Base-by-base conservation (phyloP, 495 filamentous ascomycete genomes). In the Letharia columbiana region DNA sequence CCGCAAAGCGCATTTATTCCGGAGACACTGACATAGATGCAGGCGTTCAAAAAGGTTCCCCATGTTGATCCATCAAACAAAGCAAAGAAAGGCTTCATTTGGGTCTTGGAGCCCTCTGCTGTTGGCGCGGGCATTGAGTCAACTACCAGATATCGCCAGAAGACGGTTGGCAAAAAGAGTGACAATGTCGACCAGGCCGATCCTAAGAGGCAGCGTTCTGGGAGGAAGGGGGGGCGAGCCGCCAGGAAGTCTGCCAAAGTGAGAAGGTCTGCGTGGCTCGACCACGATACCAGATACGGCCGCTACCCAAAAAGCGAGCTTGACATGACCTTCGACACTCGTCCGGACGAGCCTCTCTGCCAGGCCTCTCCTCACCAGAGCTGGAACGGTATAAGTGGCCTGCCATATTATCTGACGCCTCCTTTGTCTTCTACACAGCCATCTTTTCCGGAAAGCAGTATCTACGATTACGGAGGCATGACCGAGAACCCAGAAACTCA, bases 111-210 rank as follows among this genome's bases (percentile, higher is more conserved):
- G 33, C 74, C 81, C 10, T 81, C 86, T 65, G 87, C 89, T 9
- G 71, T 87, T 39, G 71, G 72, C 54, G 77, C 84, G 31, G 87
- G 85, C 31, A 83, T 91, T 64, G 84, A 88, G 73, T 88, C 88
- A 1, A 93, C 89, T 9, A 93, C 89, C 3, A 80, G 89, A 50
- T 92, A 88, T 72, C 81, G 89, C 58, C 84, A 82, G 70, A 79
- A 82, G 54, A 71, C 75, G 10, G 78, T 76, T 61, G 75, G 73
- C 70, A 84, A 80, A 69, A 85, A 81, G 66, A 66, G 67, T 18
- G 66, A 71, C 12, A 78, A 71, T 64, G 74, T 79, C 20, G 77
- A 81, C 18, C 68, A 73, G 35, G 78, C 81, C 28, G 77, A 75
- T 18, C 77, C 76, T 39, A 77, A 81, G 56, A 78, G 83, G 42